Conservation (phyloP, 2,329 filamentous ascomycete species). For the Microdochium bolleyi region DNA sequence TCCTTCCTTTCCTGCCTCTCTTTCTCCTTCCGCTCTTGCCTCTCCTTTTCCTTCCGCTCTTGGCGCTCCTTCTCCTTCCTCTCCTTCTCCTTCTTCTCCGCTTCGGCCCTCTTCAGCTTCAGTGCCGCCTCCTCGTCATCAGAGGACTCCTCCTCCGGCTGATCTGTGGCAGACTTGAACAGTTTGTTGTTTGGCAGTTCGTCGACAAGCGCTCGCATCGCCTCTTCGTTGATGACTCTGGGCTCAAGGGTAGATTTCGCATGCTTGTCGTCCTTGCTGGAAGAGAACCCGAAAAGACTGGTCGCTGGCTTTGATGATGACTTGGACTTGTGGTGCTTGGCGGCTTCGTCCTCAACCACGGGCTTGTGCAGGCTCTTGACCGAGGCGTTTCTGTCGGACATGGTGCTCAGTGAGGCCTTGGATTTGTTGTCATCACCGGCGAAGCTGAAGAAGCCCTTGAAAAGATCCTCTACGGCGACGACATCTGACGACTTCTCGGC, state of each 20-base stretch:
- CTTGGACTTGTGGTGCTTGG: neutral
- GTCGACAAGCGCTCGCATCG: neutral
- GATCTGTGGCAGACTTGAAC: neutral
- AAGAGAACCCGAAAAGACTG: neutral
- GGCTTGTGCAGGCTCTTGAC: neutral
- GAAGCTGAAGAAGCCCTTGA: neutral
- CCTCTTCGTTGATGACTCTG: neutral
- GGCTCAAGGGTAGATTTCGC: neutral
- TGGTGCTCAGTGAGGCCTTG: neutral
- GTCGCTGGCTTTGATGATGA: neutral
- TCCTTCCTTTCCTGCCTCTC: neutral
- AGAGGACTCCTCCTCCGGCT: neutral
- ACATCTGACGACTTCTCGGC: neutral
- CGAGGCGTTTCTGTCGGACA: neutral
- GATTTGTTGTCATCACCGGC: neutral
- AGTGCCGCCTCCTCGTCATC: slow-evolving; percentile 39
- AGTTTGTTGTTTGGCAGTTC: neutral
- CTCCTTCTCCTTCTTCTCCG: slow-evolving; percentile 34
- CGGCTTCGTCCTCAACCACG: neutral
- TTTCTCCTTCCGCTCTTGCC: neutral
- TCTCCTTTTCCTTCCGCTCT: slow-evolving; percentile 31
- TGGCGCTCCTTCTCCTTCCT: slow-evolving; percentile 52
- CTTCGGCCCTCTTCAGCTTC: slow-evolving; percentile 52
- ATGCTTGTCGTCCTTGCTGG: neutral
- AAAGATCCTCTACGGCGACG: neutral